A percentile compares a stretch with the other conserved stretches of the same genome.
Evolutionary conservation across 2,329 filamentous ascomycete genomes (phyloP).

Genomic region (Chrysosporium queenslandicum): DNA sequence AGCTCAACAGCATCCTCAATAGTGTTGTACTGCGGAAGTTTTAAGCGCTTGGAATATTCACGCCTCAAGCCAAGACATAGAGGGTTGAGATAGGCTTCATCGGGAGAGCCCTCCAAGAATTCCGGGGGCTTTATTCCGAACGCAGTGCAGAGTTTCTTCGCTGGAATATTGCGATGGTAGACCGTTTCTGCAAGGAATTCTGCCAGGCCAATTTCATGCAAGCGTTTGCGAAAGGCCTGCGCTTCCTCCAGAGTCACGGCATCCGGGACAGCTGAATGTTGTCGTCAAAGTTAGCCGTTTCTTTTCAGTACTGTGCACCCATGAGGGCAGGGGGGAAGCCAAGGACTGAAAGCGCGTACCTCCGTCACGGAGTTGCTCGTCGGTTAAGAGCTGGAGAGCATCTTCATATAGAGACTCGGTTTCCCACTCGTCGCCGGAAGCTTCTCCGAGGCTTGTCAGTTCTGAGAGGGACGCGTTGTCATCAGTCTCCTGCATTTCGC

Average conservation of each 20-base stretch:
- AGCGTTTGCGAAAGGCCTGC: constrained; percentile 54
- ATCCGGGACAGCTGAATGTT: constrained; percentile 34
- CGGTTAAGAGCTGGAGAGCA: constrained; percentile 48
- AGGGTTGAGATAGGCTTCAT: constrained; percentile 64
- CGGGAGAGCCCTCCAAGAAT: constrained; percentile 62
- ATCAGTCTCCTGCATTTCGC: constrained; percentile 17
- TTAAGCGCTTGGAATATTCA: constrained; percentile 71
- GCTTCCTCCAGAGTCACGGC: constrained; percentile 61
- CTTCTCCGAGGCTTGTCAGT: constrained; percentile 22
- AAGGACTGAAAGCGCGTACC: constrained; percentile 33
- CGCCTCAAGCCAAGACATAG: constrained; percentile 68
- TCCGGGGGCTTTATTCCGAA: constrained; percentile 67
- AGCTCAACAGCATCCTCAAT: constrained; percentile 78
- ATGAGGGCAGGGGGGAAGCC: not conserved
- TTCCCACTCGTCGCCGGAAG: constrained; percentile 17
- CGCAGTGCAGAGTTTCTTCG: constrained; percentile 74
- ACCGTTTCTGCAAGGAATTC: constrained; percentile 67
- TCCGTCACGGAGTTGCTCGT: constrained; percentile 41
- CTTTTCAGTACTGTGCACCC: not conserved
- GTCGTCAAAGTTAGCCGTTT: not conserved
- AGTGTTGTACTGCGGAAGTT: constrained; percentile 69
- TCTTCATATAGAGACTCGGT: constrained; percentile 51
- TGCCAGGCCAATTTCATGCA: constrained; percentile 66
- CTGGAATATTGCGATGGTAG: constrained; percentile 57
- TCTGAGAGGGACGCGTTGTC: constrained; percentile 28